Base-by-base conservation (phyloP, 208 protist genomes). In the Trypanosoma boissoni region DNA sequence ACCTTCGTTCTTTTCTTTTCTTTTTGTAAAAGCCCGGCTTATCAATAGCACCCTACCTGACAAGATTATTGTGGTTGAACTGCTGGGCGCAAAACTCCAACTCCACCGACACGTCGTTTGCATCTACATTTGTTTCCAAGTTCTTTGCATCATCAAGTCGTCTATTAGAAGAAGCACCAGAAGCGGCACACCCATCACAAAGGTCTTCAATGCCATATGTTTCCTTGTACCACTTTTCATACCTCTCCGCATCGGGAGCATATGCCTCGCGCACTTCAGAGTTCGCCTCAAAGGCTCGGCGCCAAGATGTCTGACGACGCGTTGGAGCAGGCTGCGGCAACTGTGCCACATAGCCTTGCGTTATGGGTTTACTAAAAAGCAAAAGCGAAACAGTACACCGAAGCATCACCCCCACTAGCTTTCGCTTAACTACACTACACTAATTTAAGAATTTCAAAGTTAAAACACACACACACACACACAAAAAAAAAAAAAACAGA, bases 221-320 rank as follows among this genome's bases (percentile, higher is more conserved):
- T 42, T 71, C 70, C 27, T 76, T 78, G 68, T 90, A 93, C 86
- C 86, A 93, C 42, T 69, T 69, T 43, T 86, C 77, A 62, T 93
- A 93, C 9, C 74, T 65, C 58, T 86, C 82, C 26, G 68, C 71
- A 53, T 80, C 67, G 0, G 78, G 64, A 2, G 63, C 79, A 64
- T 81, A 86, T 41, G 76, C 74, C 31, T 81, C 63, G 28, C 66
- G 55, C 12, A 93, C 78, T 43, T 88, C 86, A 24, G 49, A 58
- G 56, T 93, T 88, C 1, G 69, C 66, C 14, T 78, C 68, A 64
- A 79, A 79, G 9, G 81, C 79, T 16, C 78, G 64, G 58, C 69
- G 71, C 81, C 83, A 90, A 9, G 61, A 52, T 1, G 64, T 74
- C 1, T 79, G 71, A 32, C 53, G 61, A 3, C 60, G 26, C 10